Evolutionary conservation across 495 filamentous ascomycete genomes (phyloP).

Genomic region (Talaromyces stipitatus): DNA sequence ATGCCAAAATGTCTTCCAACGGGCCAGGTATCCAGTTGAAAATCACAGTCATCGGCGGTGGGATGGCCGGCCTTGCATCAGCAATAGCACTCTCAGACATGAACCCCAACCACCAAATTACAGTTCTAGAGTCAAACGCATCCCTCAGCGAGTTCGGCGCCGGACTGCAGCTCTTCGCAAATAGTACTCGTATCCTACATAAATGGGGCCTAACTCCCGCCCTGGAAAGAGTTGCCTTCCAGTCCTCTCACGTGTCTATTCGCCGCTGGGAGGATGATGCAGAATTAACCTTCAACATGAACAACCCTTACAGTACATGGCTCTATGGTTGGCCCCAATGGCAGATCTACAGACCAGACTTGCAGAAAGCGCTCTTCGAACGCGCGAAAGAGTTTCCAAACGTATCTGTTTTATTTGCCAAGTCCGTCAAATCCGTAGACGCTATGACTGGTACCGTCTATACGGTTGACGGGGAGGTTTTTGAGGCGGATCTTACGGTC

Average conservation of each 20-base stretch:
- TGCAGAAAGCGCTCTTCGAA: constrained; percentile 10
- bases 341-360: constrained; percentile 12
- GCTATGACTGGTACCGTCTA: constrained; percentile 8
- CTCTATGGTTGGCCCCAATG: constrained; percentile 11
- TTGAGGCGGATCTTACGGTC: constrained; percentile 10
- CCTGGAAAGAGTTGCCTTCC: constrained; percentile 9
- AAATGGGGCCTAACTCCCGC: constrained; percentile 10
- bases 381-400: constrained; percentile 7
- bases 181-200: constrained; percentile 10
- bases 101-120: constrained; percentile 3
- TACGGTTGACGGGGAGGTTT: constrained; percentile 4
- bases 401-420: constrained; percentile 8
- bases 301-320: constrained; percentile 10
- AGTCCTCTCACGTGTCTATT: constrained; percentile 9
- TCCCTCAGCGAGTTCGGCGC: constrained; percentile 11
- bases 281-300: constrained; percentile 11
- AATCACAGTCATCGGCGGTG: constrained; percentile 11
- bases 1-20: neutral
- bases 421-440: constrained; percentile 6
- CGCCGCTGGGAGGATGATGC: constrained; percentile 11
- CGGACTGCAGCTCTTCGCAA: constrained; percentile 10
- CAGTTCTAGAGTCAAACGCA: constrained; percentile 9
- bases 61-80: constrained; percentile 11
- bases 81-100: constrained; percentile 11
- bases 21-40: constrained; percentile 9